Conservation (phyloP, 495 filamentous ascomycete genomes). For the Viridothelium virens region DNA sequence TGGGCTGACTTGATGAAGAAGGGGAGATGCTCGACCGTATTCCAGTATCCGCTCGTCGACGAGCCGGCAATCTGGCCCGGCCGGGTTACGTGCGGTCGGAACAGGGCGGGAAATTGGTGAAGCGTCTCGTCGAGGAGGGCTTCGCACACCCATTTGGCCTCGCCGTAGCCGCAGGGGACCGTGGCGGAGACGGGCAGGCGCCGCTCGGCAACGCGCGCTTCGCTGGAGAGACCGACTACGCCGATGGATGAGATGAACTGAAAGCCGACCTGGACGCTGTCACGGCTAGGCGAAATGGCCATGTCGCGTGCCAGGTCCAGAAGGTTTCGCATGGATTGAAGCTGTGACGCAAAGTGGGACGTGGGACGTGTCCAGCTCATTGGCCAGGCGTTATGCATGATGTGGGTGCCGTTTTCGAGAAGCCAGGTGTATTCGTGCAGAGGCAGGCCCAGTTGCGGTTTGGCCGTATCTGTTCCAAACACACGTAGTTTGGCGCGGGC, state of each 20-base stretch:
- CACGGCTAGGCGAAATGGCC: neutral
- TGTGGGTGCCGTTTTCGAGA: neutral
- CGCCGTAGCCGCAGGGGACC: conserved; percentile 1
- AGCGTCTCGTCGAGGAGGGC: conserved; percentile 7
- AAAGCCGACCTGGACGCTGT: neutral
- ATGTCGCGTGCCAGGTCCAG: neutral
- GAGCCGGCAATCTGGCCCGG: neutral
- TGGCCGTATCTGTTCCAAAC: neutral
- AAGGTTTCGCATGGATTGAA: neutral
- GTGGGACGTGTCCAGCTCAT: neutral
- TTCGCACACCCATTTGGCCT: conserved; percentile 6
- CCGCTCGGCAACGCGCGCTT: neutral
- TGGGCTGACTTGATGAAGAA: conserved; percentile 7
- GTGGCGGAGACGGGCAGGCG: neutral
- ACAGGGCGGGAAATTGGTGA: neutral
- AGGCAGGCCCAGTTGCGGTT: neutral
- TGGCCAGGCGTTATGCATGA: neutral
- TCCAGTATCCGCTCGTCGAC: conserved; percentile 1
- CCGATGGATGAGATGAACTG: neutral
- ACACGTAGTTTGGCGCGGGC: neutral
- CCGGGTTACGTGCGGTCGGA: neutral
- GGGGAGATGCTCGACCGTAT: conserved; percentile 8
- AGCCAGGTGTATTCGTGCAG: neutral
- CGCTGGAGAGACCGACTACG: neutral
- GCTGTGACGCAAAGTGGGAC: neutral